A percentile compares a stretch with the other conserved stretches of the same genome.
Evolutionary conservation across 2,329 filamentous ascomycete species (phyloP).

Genomic region (Ophiostoma australiae): DNA sequence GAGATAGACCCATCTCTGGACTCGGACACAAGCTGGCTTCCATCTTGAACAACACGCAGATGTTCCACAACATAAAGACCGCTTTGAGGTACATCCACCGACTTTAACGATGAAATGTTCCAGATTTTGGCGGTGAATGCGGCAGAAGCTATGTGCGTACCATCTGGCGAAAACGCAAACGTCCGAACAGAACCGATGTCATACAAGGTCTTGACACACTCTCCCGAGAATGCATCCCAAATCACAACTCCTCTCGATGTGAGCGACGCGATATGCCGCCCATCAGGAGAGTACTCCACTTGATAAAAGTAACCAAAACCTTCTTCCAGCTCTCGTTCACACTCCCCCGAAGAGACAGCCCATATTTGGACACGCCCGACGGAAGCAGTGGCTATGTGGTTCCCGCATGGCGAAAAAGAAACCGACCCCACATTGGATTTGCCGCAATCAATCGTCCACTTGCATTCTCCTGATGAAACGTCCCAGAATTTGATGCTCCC

Average conservation of each 20-base stretch:
- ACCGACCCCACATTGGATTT: neutral
- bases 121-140: neutral
- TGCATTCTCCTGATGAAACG: neutral
- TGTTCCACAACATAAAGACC: neutral
- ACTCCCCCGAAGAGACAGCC: neutral
- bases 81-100: neutral
- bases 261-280: neutral
- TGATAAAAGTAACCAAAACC: no score
- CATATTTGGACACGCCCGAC: neutral
- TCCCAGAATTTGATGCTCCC: neutral
- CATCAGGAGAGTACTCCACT: neutral
- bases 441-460: neutral
- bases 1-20: neutral
- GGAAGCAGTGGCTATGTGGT: neutral
- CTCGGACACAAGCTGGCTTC: neutral
- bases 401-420: neutral
- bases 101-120: neutral
- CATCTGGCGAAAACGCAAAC: neutral
- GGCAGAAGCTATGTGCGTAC: neutral
- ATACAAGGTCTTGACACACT: neutral
- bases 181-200: neutral
- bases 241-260: neutral
- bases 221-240: neutral
- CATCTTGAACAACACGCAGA: neutral
- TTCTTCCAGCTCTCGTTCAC: neutral